phyloP scores from a whole-genome alignment of 768 basidiomycete genomes.

The Butyriboletus loyo region DNA sequence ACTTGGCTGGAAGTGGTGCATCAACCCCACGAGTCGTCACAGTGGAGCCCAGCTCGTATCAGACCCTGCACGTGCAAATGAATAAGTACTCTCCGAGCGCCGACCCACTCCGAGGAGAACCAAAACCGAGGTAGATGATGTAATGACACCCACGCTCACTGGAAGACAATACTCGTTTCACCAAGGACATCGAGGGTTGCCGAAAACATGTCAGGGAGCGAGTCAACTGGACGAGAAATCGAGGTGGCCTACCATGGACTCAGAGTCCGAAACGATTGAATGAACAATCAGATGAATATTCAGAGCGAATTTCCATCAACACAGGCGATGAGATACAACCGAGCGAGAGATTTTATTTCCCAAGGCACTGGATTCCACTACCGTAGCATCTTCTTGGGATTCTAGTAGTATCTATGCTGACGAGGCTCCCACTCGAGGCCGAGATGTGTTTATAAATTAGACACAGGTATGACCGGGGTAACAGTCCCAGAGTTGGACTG shows the following conservation, averaged over 20 bases:
- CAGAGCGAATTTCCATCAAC: background rate
- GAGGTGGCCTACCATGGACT: background rate
- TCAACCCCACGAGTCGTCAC: background rate
- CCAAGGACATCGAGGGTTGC: background rate
- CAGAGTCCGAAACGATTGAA: background rate
- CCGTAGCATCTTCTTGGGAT: background rate
- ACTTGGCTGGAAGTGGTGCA: background rate
- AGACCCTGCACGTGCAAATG: background rate
- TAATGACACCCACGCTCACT: background rate
- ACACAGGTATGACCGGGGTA: constrained; percentile 36
- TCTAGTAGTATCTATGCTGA: constrained; percentile 5
- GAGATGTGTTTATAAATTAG: constrained; percentile 2
- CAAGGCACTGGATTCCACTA: background rate
- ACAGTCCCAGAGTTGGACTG: constrained; percentile 45
- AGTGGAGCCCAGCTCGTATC: constrained; percentile 3
- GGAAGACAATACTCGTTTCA: background rate
- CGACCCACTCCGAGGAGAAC: background rate
- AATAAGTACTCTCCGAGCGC: background rate
- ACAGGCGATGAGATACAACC: background rate
- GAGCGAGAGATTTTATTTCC: background rate
- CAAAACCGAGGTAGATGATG: background rate
- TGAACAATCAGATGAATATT: background rate
- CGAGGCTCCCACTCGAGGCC: background rate
- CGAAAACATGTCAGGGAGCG: background rate
- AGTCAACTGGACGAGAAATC: background rate